A percentile compares a stretch with the other conserved stretches of the same genome.
These are phyloP conservation scores for Lactifluus volemus DNA, from an alignment of 768 basidiomycete genomes.

Conservation along the genomic window DNA sequence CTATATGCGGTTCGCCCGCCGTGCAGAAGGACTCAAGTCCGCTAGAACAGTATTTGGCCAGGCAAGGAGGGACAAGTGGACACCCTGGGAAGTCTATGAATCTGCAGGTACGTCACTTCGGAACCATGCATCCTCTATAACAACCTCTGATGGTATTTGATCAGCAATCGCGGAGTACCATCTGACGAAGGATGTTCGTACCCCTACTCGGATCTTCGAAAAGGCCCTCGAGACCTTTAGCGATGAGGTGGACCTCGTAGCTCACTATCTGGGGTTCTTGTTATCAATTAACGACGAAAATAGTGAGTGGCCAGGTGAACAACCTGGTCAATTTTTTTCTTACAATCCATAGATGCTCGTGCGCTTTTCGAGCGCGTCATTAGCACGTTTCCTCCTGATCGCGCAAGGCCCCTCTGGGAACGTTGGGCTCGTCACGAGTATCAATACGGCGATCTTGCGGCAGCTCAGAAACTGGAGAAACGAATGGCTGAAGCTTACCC, in stretches of 20 bases:
- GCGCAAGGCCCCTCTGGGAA: slow-evolving; percentile 86
- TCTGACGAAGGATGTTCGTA: slow-evolving; percentile 63
- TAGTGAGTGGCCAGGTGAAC: slow-evolving; percentile 42
- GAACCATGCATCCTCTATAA: not conserved
- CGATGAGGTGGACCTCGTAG: slow-evolving; percentile 76
- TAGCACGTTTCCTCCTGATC: slow-evolving; percentile 63
- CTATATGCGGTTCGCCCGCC: slow-evolving; percentile 87
- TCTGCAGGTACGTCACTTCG: slow-evolving; percentile 59
- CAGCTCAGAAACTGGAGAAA: slow-evolving; percentile 81
- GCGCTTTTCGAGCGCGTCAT: slow-evolving; percentile 92
- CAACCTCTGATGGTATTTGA: slow-evolving; percentile 7
- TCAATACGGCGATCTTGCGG: slow-evolving; percentile 86
- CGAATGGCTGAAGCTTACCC: slow-evolving; percentile 85
- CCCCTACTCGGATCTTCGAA: slow-evolving; percentile 90
- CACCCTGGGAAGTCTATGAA: slow-evolving; percentile 90
- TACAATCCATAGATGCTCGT: slow-evolving; percentile 63
- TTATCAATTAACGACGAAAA: slow-evolving; percentile 92
- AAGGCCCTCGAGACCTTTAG: slow-evolving; percentile 80
- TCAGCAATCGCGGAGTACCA: slow-evolving; percentile 94
- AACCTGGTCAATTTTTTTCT: slow-evolving; percentile 3
- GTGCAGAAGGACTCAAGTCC: slow-evolving; percentile 80
- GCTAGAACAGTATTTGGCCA: slow-evolving; percentile 72
- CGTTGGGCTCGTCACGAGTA: slow-evolving; percentile 95
- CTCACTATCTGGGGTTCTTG: slow-evolving; percentile 86
- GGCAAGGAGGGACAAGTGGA: slow-evolving; percentile 68